A percentile compares a stretch with the other conserved stretches of the same genome.
Conservation (phyloP, 495 filamentous ascomycete genomes). For the Chaetomidium leptoderma region DNA sequence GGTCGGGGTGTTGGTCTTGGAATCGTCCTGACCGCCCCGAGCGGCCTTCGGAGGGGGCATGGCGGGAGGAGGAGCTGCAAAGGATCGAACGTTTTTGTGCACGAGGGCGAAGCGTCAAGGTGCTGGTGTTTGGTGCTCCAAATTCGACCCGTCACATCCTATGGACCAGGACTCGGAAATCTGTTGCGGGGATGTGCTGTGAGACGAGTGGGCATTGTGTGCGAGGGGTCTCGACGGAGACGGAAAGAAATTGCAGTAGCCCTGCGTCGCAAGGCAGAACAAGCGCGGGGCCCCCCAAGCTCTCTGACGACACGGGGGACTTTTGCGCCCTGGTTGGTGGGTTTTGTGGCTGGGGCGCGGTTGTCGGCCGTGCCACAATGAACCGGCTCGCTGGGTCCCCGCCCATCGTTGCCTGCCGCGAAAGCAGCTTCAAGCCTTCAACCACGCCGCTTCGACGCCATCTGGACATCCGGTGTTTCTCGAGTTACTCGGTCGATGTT, state of each 20-base stretch:
- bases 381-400: not conserved
- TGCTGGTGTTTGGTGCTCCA: not conserved
- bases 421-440: no score
- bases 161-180: constrained; percentile 3
- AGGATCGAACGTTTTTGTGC: not conserved
- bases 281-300: constrained; percentile 19
- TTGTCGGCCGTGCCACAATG: constrained; percentile 10
- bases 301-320: constrained; percentile 26
- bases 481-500: not conserved
- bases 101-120: not conserved
- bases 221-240: constrained; percentile 20
- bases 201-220: constrained; percentile 22
- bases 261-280: constrained; percentile 17
- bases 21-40: constrained; percentile 41
- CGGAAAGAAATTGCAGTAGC: constrained; percentile 26
- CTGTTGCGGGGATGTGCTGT: constrained; percentile 8
- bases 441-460: not conserved
- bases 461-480: no score
- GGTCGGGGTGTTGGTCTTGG: constrained; percentile 43
- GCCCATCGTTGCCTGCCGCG: not conserved
- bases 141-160: constrained; percentile 18
- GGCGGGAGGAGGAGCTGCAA: constrained; percentile 5
- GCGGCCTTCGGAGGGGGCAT: constrained; percentile 38
- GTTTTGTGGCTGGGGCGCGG: constrained; percentile 6
- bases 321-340: constrained; percentile 9